phyloP scores from a whole-genome alignment of 352 stramenopile species.

The Aphanomyces cochlioides region DNA sequence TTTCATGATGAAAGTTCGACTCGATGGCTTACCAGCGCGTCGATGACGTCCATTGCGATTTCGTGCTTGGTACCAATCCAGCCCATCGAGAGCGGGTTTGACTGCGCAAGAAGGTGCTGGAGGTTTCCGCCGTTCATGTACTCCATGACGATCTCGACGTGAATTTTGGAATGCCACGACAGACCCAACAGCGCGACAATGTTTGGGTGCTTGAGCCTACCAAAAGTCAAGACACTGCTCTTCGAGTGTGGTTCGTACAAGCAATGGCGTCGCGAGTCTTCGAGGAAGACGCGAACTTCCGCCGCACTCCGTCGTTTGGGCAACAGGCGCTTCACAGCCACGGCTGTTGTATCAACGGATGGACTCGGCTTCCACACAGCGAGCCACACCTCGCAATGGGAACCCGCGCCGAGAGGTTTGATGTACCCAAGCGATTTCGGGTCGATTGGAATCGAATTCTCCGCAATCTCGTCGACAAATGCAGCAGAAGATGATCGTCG shows the following conservation, averaged over 20 bases:
- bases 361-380: not conserved
- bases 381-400: slow-evolving; percentile 8
- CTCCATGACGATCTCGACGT: slow-evolving; percentile 20
- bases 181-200: slow-evolving; percentile 19
- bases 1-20: not conserved
- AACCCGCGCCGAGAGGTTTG: not conserved
- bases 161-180: not conserved
- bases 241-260: not conserved
- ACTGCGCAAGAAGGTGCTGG: not conserved
- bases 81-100: slow-evolving; percentile 12
- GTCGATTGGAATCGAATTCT: not conserved
- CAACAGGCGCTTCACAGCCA: slow-evolving; percentile 23
- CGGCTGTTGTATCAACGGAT: not conserved
- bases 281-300: slow-evolving; percentile 13
- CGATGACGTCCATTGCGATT: slow-evolving; percentile 14
- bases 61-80: slow-evolving; percentile 20
- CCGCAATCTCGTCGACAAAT: not conserved
- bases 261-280: slow-evolving; percentile 2
- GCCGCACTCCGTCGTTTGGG: not conserved
- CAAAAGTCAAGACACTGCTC: not conserved
- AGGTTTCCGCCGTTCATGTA: slow-evolving; percentile 12
- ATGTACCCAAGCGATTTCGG: not conserved
- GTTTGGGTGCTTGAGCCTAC: slow-evolving; percentile 24
- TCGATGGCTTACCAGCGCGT: slow-evolving; percentile 10
- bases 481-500: not conserved